Base-by-base conservation (phyloP, 352 stramenopile species). In the Peronospora belbahrii region DNA sequence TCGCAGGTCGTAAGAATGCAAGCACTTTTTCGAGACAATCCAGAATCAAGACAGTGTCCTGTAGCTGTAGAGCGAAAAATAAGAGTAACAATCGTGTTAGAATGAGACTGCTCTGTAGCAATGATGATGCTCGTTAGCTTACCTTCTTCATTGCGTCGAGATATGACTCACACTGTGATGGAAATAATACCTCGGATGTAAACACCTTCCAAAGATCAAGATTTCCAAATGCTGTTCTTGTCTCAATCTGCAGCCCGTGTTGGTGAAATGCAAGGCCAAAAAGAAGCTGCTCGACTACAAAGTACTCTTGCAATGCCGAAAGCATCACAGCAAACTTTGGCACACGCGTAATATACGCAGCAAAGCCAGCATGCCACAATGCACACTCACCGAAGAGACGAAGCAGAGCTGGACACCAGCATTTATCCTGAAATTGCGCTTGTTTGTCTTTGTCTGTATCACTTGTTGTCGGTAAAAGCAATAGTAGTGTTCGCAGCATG, bases 351-450 rank as follows among this genome's bases (percentile, higher is more conserved):
- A 74, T 45, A 42, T 73, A 84, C 15, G 17, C 36, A 0, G 72
- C 63, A 42, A 80, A 70, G 15, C 61, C 66, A 14, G 35, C 23
- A 32, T 74, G 63, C 68, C 68, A 83, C n/a, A 83, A 30, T 6
- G 65, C 67, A 45, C 68, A 78, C 37, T 76, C 65, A 1, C 56
- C 62, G 0, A 85, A 10, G 14, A 85, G 49, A 9, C 73, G 73
- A 38, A 85, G 42, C 39, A 85, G 41, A 6, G 64, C 64, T 7
- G 55, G 32, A 10, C 74, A 49, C 64, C 69, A 82, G 28, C 52
- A 39, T 30, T 56, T 52, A 28, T 44, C 30, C 18, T 48, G 15
- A 25, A 40, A 37, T 24, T 39, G 19, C 1, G 35, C 22, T 13
- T 49, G 34, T 9, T 42, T 34, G n/a, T 30, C 23, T 19, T 32